Base-by-base conservation (phyloP, 2,329 filamentous ascomycete genomes). In the Didymella lethalis region DNA sequence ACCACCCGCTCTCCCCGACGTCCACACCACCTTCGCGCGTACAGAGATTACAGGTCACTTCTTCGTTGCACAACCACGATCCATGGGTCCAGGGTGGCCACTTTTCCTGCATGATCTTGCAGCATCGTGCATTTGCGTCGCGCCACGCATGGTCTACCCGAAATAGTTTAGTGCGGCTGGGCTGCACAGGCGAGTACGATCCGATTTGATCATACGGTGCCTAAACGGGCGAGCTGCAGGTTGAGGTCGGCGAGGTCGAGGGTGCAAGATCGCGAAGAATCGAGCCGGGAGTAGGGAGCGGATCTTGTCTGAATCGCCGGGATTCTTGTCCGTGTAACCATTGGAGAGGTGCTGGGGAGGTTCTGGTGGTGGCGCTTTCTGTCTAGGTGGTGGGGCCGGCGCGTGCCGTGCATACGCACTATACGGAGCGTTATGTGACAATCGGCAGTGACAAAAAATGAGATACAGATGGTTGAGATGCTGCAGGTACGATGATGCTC, bases 41-140 rank as follows among this genome's bases (percentile, higher is more conserved):
- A 46, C 50, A 54, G 56, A 59, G 28, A 59, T 59, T 59, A 59
- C 56, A 59, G 41, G 50, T 54, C 40, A 45, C 28, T 32, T 59
- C 34, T 26, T 14, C 47, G 56, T 59, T 6, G 28, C 41, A 59
- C 56, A 47, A 16, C 28, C 18, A 29, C 38, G 31, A 50, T 54
- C 34, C 50, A 38, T 50, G 50, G 56, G 50, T 47, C 56, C 50
- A 51, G 56, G 56, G 50, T 46, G 32, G n/a, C 25, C 26, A 8
- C 16, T n/a, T 29, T 32, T 48, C n/a, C 29, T 47, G 56, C 56
- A 47, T 50, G 28, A 54, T 59, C 50, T 50, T 51, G 50, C 56
- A 59, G 56, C 56, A 59, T 59, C 56, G 56, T 59, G 50, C 56
- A 54, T 41, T 41, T 23, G 50, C 25, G 25, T 38, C 32, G 46